These are phyloP conservation scores for Hawksworthiomyces lignivorus DNA, from an alignment of 2,329 filamentous ascomycete genomes.

Conservation along the genomic window DNA sequence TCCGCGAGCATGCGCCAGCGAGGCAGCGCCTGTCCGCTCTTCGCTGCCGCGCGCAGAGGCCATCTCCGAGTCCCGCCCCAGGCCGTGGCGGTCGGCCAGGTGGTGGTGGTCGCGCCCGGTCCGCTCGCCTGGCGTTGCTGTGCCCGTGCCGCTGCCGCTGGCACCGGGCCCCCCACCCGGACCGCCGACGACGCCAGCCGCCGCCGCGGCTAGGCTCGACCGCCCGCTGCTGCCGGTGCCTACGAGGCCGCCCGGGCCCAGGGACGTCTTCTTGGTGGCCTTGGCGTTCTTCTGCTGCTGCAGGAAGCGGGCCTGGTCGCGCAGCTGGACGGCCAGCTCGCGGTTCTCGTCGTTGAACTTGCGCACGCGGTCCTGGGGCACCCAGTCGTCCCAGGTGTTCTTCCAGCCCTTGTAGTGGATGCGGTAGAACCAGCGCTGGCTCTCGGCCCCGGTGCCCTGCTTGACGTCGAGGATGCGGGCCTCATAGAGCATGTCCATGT, in stretches of 20 bases:
- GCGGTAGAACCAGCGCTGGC: conserved; percentile 61
- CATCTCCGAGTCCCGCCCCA: conserved; percentile 41
- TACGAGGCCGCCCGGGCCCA: conserved; percentile 25
- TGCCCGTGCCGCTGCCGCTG: conserved; percentile 22
- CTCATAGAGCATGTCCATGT: conserved; percentile 95
- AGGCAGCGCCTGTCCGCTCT: conserved; percentile 58
- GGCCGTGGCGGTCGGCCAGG: conserved; percentile 8
- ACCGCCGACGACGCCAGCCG: conserved; percentile 5
- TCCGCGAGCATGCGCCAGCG: conserved; percentile 55
- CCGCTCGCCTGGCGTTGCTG: conserved; percentile 10
- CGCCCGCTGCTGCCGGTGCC: conserved; percentile 5
- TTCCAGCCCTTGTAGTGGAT: conserved; percentile 99
- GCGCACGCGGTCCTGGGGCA: conserved; percentile 82
- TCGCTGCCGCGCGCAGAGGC: conserved; percentile 67
- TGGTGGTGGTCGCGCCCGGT: conserved; percentile 8
- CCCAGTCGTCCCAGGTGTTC: conserved; percentile 99
- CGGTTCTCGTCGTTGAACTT: conserved; percentile 95
- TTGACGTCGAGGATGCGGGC: conserved; percentile 84
- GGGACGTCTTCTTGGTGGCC: conserved; percentile 33
- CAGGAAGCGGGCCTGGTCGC: conserved; percentile 58
- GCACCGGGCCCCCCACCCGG: conserved; percentile 18
- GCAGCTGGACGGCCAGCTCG: conserved; percentile 70
- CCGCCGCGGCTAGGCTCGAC: conserved; percentile 26
- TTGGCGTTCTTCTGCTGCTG: conserved; percentile 42
- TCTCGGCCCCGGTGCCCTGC: conserved; percentile 44